Evolutionary conservation across 306 rosid species (phyloP), one percentile per base, ranked within the genome.

Genomic region (Vigna radiata): DNA sequence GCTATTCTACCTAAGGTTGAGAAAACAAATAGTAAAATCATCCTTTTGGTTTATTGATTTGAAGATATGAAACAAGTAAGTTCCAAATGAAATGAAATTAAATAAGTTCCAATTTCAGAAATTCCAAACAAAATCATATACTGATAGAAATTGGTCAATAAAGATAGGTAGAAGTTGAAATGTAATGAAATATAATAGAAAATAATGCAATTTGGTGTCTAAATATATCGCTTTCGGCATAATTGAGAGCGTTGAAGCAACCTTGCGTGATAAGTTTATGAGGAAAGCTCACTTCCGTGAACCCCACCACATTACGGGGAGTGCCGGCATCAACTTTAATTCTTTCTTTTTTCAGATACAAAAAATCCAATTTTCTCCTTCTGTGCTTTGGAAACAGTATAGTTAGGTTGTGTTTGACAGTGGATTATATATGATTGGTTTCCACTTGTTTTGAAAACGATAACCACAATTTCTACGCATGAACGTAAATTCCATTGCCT

Each of bases 211-310:
- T 67, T 74, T 77, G 12, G 13, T 31, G 72, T 43, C 23, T 21
- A 81, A 76, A 66, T 15, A 47, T 48, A 44, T 75, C 75, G 41
- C 97, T 89, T 86, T 89, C 86, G 85, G 90, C 91, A 59, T 39
- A 67, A 71, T 78, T 70, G 74, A 71, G 68, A 70, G 80, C 73
- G 41, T 53, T 56, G 18, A 77, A 49, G 77, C 83, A 68, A 81
- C 4, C 91, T 78, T 86, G 84, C 81, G 76, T 70, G 85, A 87
- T 73, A 86, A 83, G 92, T 83, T 70, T 73, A 44, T 70, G 73
- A 80, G 60, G 76, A 86, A 76, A 70, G 73, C 72, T 58, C 70
- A 58, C 36, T 79, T 64, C 21, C 1, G 52, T 66, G 41, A 67
- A 71, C 58, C 62, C 76, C 82, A 70, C 58, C 76, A 49, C 37